Base-by-base conservation (phyloP, 1,284 basidiomycete genomes). In the Fistulina hepatica region DNA sequence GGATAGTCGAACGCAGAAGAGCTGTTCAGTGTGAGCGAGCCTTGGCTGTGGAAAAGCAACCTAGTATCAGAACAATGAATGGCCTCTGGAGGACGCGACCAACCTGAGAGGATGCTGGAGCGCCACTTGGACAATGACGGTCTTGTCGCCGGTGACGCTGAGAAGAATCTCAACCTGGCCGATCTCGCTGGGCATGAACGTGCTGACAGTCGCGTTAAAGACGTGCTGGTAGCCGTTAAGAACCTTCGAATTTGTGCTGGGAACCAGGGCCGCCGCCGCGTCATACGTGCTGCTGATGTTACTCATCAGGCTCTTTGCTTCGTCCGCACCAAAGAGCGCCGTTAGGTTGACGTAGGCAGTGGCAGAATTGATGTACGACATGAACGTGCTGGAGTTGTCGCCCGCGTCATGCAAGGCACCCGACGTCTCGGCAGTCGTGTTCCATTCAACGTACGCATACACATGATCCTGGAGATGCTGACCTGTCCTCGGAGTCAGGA, bases 391-490 rank as follows among this genome's bases (percentile, higher is more conserved):
- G n/a, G 63, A 53, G 19, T 10, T 50, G 49, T 21, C 28, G 28
- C 23, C 42, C n/a, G 11, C 16, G 10, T 28, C 24, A 22, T 42
- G 23, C 24, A 33, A 26, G 40, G 39, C 17, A 34, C 43, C 46
- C 2, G 48, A 32, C 28, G 37, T 49, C 6, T 48, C 42, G 34
- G 43, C 39, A 39, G 52, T 47, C 21, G 53, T 50, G 32, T 20
- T 20, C 22, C 19, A 45, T 20, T 22, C 21, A 15, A 31, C 28
- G 10, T 13, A 31, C 28, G 28, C n/a, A n/a, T n/a, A n/a, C n/a
- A 74, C 52, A 52, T 77, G 75, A 51, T 81, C 76, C 53, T 77
- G 73, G 22, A 80, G 52, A 53, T 80, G 73, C 54, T 75, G 68
- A n/a, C n/a, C n/a, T n/a, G n/a, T n/a, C n/a, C n/a, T n/a, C n/a